phyloP scores from a whole-genome alignment of 768 basidiomycete species.

The Erythrobasidium yunnanense region DNA sequence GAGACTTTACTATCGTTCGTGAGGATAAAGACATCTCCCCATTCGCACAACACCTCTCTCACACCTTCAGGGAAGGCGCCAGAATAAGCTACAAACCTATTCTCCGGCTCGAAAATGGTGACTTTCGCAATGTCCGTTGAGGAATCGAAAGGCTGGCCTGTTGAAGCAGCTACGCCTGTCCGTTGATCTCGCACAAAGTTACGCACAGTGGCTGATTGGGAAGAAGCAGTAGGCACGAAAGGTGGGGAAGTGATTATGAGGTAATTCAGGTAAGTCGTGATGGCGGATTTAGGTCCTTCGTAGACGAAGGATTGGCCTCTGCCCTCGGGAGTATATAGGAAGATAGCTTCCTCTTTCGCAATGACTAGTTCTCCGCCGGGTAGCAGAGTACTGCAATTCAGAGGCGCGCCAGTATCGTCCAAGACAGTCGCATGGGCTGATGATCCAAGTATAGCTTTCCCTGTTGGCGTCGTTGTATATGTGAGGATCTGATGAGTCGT shows the following conservation, averaged over 20 bases:
- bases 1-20: slow-evolving; percentile 65
- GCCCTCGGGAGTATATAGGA: slow-evolving; percentile 69
- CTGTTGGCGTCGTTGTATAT: slow-evolving; percentile 62
- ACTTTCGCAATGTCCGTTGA: slow-evolving; percentile 42
- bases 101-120: slow-evolving; percentile 79
- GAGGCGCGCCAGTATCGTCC: slow-evolving; percentile 72
- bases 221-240: slow-evolving; percentile 55
- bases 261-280: slow-evolving; percentile 45
- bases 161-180: slow-evolving; percentile 42
- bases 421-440: slow-evolving; percentile 54
- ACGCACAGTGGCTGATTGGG: slow-evolving; percentile 63
- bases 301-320: slow-evolving; percentile 77
- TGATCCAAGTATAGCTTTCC: slow-evolving; percentile 47
- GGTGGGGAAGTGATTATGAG: slow-evolving; percentile 83
- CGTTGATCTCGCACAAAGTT: slow-evolving; percentile 41
- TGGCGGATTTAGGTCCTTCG: slow-evolving; percentile 55
- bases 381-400: slow-evolving; percentile 72
- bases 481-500: slow-evolving; percentile 71
- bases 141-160: slow-evolving; percentile 7
- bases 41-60: slow-evolving; percentile 65
- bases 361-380: slow-evolving; percentile 51
- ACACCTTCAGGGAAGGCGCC: slow-evolving; percentile 74
- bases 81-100: slow-evolving; percentile 76
- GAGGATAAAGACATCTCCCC: slow-evolving; percentile 68
- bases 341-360: slow-evolving; percentile 83